These are phyloP conservation scores for Aureobasidium sp. DNA, from an alignment of 2,329 filamentous ascomycete species.

Conservation along the genomic window DNA sequence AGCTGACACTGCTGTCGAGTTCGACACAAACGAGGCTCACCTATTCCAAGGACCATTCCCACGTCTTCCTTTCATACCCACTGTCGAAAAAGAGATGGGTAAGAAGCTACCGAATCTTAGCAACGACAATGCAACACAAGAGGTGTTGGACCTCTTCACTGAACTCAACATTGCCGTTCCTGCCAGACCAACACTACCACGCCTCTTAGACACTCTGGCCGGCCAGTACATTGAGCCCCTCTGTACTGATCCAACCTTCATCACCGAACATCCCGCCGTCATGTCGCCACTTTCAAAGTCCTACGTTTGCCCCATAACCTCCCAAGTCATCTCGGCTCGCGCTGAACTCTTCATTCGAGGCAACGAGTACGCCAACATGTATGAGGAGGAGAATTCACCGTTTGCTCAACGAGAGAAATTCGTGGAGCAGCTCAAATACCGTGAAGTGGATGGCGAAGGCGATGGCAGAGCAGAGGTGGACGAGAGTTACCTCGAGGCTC, in stretches of 20 bases:
- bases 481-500: constrained; percentile 73
- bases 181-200: constrained; percentile 51
- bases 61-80: constrained; percentile 76
- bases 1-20: constrained; percentile 27
- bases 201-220: constrained; percentile 76
- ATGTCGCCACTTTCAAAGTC: constrained; percentile 90
- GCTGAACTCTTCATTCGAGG: constrained; percentile 44
- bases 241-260: constrained; percentile 70
- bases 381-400: constrained; percentile 96
- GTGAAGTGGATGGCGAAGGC: constrained; percentile 38
- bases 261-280: constrained; percentile 81
- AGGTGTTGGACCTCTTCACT: constrained; percentile 51
- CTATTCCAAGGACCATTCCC: constrained; percentile 51
- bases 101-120: constrained; percentile 47
- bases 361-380: constrained; percentile 87
- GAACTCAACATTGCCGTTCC: constrained; percentile 45
- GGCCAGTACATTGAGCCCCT: constrained; percentile 69
- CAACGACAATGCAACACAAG: constrained; percentile 47
- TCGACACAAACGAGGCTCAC: constrained; percentile 17
- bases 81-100: constrained; percentile 62
- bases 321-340: constrained; percentile 46
- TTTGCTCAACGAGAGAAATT: constrained; percentile 82
- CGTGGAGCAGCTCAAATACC: constrained; percentile 44
- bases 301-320: constrained; percentile 58
- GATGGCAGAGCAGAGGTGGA: constrained; percentile 51